Percentiles rank a stretch among this genome's conserved stretches.
Evolutionary conservation across 192 early-diverging fungal genomes (phyloP).

Genomic region (Gonapodya prolifera): DNA sequence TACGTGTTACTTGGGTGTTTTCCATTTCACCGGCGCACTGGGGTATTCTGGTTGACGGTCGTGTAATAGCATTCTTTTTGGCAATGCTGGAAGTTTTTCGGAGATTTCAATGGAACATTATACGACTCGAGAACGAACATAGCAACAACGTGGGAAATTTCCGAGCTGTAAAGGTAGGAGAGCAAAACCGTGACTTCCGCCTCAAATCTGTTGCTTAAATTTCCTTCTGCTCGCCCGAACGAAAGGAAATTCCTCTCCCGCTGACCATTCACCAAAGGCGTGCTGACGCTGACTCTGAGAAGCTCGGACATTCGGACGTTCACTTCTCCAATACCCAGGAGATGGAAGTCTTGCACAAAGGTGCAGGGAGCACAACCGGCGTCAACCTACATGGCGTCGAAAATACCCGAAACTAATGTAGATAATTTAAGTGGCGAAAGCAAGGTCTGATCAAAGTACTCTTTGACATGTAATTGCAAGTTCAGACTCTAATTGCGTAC

Average conservation of each 20-base stretch:
- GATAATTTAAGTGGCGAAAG: no score
- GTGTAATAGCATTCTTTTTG: slow-evolving; percentile 21
- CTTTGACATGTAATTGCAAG: no score
- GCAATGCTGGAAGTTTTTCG: slow-evolving; percentile 19
- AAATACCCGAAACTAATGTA: no score
- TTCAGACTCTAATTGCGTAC: no score
- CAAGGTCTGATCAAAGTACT: no score
- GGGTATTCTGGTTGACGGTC: slow-evolving; percentile 18
- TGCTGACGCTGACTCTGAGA: not conserved
- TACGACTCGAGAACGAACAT: slow-evolving; percentile 39
- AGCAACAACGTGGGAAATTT: slow-evolving; percentile 29
- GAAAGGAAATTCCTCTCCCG: not conserved
- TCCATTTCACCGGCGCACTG: slow-evolving; percentile 28
- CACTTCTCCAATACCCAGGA: no score
- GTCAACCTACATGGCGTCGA: no score
- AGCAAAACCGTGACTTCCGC: not conserved
- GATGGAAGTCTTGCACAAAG: no score
- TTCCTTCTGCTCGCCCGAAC: not conserved
- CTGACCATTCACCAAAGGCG: not conserved
- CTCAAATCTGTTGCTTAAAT: no score
- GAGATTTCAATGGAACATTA: slow-evolving; percentile 20
- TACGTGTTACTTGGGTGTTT: slow-evolving; percentile 27
- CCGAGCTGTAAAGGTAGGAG: slow-evolving; percentile 18
- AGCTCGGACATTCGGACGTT: no score
- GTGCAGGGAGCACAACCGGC: no score